These are phyloP conservation scores for Exophiala alcalophila DNA, from an alignment of 2,329 filamentous ascomycete species.

Conservation along the genomic window DNA sequence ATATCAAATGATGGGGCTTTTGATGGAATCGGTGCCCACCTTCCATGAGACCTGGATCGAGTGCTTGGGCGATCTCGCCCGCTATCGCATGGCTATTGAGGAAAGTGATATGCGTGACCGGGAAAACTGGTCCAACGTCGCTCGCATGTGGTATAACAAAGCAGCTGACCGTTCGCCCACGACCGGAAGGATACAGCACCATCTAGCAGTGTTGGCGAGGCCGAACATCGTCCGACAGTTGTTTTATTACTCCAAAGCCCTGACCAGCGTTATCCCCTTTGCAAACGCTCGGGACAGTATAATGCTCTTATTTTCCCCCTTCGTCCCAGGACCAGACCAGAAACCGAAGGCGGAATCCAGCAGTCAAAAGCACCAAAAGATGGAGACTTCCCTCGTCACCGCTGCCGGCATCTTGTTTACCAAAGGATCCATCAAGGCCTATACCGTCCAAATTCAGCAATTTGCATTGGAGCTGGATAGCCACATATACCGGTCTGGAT, in stretches of 20 bases:
- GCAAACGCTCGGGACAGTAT: constrained; percentile 56
- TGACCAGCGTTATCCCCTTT: constrained; percentile 56
- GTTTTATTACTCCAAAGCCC: constrained; percentile 58
- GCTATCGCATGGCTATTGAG: constrained; percentile 90
- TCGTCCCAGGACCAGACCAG: constrained; percentile 36
- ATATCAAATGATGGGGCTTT: constrained; percentile 82
- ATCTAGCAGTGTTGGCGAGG: constrained; percentile 67
- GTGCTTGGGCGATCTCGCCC: constrained; percentile 78
- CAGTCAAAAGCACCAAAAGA: constrained; percentile 32
- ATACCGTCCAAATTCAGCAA: constrained; percentile 38
- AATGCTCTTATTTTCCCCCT: constrained; percentile 53
- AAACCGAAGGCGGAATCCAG: constrained; percentile 33
- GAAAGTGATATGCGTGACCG: constrained; percentile 71
- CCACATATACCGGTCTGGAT: constrained; percentile 47
- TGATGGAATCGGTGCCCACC: constrained; percentile 78
- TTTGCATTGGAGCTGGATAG: constrained; percentile 48
- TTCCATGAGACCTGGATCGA: constrained; percentile 94
- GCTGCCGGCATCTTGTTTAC: constrained; percentile 53
- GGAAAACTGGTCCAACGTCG: constrained; percentile 78
- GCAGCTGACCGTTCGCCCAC: constrained; percentile 73
- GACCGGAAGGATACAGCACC: constrained; percentile 79
- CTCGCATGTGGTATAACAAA: constrained; percentile 78
- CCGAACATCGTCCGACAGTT: constrained; percentile 53
- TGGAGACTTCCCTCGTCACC: constrained; percentile 52
- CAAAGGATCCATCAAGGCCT: constrained; percentile 36